Evolutionary conservation across 2,329 filamentous ascomycete species (phyloP), one percentile per base, ranked within the genome.

Genomic region (Dactylonectria estremocensis): DNA sequence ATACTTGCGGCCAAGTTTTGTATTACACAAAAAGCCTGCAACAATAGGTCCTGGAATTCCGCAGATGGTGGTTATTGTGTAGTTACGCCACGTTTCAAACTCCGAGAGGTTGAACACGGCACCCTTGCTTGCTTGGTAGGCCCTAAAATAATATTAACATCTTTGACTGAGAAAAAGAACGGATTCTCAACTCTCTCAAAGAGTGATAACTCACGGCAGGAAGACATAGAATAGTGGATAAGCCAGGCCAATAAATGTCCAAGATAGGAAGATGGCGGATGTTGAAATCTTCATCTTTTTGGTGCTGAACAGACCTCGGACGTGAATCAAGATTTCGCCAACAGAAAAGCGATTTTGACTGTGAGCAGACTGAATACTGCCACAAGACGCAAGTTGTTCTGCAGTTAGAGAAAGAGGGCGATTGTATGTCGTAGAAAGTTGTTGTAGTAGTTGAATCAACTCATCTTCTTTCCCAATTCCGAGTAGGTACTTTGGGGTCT

Each of bases 201-300:
- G n/a, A n/a, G n/a, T n/a, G n/a, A n/a, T n/a, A n/a, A 79, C 82
- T 69, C 77, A 86, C 82, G 89, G 89, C 2, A 94, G 81, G 77
- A 94, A 95, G 59, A 93, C 91, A 70, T 93, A 92, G 79, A 92
- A 95, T 0, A 95, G 83, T 0, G 92, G 92, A 72, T 94, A 94
- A 0, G 90, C 91, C 0, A 94, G 84, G 8, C 92, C 92, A 37
- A 93, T 92, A 2, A 92, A 76, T 0, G 88, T 84, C 92, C 92
- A 94, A 0, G 88, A 91, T 5, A 92, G 76, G 88, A 90, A 92
- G 68, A 94, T 89, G 65, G 94, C 80, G 0, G 81, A 69, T 0
- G 91, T 94, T 0, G 88, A 91, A 2, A 90, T 76, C 1, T 82
- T 88, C 61, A 93, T 88, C 64, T 84, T 86, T 58, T 78, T 86